These are phyloP conservation scores for Malus sylvestris DNA, from an alignment of 306 rosid genomes.

Conservation along the genomic window DNA sequence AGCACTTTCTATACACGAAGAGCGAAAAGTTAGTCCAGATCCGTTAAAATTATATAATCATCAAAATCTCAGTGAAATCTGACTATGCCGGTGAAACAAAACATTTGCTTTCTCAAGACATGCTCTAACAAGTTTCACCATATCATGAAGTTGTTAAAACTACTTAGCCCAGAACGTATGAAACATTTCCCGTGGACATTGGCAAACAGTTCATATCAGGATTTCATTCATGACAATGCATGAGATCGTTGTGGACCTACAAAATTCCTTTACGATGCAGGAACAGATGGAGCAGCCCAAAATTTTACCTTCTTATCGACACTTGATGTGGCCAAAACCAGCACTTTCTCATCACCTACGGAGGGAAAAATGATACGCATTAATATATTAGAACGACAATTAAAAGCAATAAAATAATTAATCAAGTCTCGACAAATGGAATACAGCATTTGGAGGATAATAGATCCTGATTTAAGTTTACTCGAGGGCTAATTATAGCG, in stretches of 20 bases:
- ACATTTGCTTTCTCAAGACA: not conserved
- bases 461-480: too few relatives aligned
- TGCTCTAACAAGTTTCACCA: not conserved
- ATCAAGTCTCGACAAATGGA: not conserved
- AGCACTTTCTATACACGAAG: not conserved
- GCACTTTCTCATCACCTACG: slow-evolving; percentile 49
- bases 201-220: not conserved
- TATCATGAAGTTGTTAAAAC: not conserved
- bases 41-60: not conserved
- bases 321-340: slow-evolving; percentile 77
- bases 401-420: not conserved
- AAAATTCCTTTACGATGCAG: slow-evolving; percentile 25
- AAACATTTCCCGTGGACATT: not conserved
- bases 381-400: not conserved
- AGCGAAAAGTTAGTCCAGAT: not conserved
- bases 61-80: not conserved
- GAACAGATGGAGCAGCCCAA: slow-evolving; percentile 70
- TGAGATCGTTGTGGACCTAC: not conserved
- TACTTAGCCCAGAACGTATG: not conserved
- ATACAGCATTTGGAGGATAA: not conserved
- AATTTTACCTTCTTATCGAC: slow-evolving; percentile 91
- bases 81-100: not conserved
- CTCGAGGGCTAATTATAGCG: not conserved
- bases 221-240: slow-evolving; percentile 7
- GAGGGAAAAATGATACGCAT: not conserved